These are phyloP conservation scores for Amylocarpus encephaloides DNA, from an alignment of 2,329 filamentous ascomycete species.

Conservation along the genomic window DNA sequence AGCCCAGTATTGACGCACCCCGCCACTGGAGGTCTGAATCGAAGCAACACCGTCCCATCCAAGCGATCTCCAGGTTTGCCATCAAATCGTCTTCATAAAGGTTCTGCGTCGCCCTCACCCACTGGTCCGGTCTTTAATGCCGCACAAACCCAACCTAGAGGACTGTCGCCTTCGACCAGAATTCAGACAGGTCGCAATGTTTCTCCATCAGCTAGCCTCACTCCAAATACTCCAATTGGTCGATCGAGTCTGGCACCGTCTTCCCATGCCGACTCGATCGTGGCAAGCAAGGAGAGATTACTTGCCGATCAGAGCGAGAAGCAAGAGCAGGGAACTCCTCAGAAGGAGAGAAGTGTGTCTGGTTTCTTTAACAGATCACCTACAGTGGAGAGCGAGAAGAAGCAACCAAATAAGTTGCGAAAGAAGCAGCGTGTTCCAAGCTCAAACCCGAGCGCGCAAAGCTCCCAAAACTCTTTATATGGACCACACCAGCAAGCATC, in stretches of 20 bases:
- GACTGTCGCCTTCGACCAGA: conserved; percentile 19
- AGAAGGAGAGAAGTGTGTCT: conserved; percentile 63
- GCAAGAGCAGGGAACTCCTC: conserved; percentile 20
- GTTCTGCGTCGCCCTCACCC: conserved; percentile 43
- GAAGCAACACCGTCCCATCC: conserved; percentile 90
- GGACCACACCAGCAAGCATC: conserved; percentile 28
- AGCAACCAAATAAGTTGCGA: conserved; percentile 82
- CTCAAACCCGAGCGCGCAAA: conserved; percentile 80
- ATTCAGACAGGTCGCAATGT: conserved; percentile 13
- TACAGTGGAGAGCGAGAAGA: conserved; percentile 53
- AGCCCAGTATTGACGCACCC: conserved; percentile 55
- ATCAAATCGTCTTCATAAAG: conserved; percentile 58
- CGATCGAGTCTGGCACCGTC: conserved; percentile 22
- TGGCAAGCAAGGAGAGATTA: conserved; percentile 45
- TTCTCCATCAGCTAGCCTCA: conserved; percentile 20
- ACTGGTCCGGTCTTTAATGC: conserved; percentile 33
- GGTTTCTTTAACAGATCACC: conserved; percentile 67
- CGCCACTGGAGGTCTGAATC: conserved; percentile 52
- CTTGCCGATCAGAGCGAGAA: conserved; percentile 29
- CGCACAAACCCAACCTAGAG: conserved; percentile 26
- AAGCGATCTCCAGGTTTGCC: conserved; percentile 74
- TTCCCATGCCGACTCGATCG: conserved; percentile 25
- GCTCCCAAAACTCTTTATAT: conserved; percentile 73
- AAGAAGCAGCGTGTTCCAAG: conserved; percentile 76
- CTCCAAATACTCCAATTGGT: conserved; percentile 15